Evolutionary conservation across 345 rosid species (phyloP).

Genomic region (Abelmoschus esculentus): DNA sequence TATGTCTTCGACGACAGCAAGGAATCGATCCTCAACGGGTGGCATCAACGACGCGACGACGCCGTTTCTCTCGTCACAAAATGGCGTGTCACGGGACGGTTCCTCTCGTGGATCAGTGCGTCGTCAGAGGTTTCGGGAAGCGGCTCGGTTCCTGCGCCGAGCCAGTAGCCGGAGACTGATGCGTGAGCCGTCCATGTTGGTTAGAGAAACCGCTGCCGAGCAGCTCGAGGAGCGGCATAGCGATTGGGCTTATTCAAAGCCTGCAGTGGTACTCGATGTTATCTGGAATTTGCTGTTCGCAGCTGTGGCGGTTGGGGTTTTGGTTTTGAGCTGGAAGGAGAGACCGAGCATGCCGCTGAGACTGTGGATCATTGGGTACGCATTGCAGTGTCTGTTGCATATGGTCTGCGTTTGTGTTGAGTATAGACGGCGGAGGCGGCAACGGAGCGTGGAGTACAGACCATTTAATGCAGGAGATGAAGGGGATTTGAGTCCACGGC

Average conservation of each 20-base stretch:
- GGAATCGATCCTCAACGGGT: conserved; percentile 38
- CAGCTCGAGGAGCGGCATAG: conserved; percentile 97
- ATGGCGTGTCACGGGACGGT: conserved; percentile 12
- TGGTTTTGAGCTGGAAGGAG: conserved; percentile 61
- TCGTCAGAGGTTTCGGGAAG: conserved; percentile 69
- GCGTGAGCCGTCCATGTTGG: conserved; percentile 95
- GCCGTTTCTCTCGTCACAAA: conserved; percentile 45
- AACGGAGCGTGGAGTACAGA: conserved; percentile 28
- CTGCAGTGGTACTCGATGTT: conserved; percentile 76
- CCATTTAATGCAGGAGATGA: conserved; percentile 29
- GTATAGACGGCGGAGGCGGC: conserved; percentile 64
- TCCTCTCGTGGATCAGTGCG: conserved; percentile 34
- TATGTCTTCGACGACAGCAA: conserved; percentile 6
- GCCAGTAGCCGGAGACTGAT: conserved; percentile 86
- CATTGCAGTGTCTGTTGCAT: conserved; percentile 74
- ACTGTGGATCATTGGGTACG: conserved; percentile 81
- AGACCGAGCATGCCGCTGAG: conserved; percentile 66
- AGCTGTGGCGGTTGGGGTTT: conserved; percentile 51
- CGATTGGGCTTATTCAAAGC: conserved; percentile 98
- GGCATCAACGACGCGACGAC: conserved; percentile 54
- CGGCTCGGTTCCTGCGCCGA: conserved; percentile 71
- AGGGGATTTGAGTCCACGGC: conserved; percentile 38
- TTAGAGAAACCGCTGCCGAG: conserved; percentile 92
- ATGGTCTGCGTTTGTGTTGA: conserved; percentile 74
- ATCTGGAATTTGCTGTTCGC: conserved; percentile 83